Percentiles rank a stretch among this genome's conserved stretches.
These are phyloP conservation scores for Phytophthora agathidicida DNA, from an alignment of 352 stramenopile genomes.

Conservation along the genomic window DNA sequence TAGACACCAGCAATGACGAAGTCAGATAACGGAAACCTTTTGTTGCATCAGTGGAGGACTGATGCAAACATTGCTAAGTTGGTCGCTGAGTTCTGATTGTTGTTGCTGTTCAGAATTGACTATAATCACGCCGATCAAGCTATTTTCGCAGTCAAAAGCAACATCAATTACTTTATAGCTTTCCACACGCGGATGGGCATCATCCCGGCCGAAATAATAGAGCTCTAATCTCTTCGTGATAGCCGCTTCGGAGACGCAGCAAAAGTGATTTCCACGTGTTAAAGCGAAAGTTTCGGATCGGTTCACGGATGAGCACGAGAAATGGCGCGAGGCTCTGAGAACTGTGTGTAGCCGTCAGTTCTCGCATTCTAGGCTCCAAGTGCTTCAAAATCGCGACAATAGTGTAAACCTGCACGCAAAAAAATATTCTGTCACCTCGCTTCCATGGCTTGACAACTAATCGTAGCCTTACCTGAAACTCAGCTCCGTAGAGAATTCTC, in stretches of 20 bases:
- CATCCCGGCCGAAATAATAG: constrained; percentile 28
- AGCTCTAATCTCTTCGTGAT: constrained; percentile 44
- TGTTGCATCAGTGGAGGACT: neutral
- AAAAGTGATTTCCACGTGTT: constrained; percentile 43
- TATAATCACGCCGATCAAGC: neutral
- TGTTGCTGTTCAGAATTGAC: no score
- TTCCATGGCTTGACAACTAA: no score
- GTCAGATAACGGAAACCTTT: neutral
- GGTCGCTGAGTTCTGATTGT: no score
- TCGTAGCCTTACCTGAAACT: constrained; percentile 55
- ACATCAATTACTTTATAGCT: no score
- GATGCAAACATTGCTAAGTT: no score
- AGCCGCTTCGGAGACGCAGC: constrained; percentile 51
- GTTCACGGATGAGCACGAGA: constrained; percentile 38
- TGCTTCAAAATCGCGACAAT: constrained; percentile 57
- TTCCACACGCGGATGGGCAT: no score
- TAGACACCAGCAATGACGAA: neutral
- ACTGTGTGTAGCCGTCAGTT: constrained; percentile 32
- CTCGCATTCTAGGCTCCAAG: constrained; percentile 46
- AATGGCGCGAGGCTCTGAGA: constrained; percentile 37
- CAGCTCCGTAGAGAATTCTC: constrained; percentile 55
- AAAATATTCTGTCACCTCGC: no score
- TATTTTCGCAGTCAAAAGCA: no score
- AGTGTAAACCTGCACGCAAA: constrained; percentile 51
- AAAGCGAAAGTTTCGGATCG: constrained; percentile 60